Percentiles rank a stretch among this genome's conserved stretches.
phyloP scores from a whole-genome alignment of 192 early-diverging fungal genomes.

The Coemansia umbellata region DNA sequence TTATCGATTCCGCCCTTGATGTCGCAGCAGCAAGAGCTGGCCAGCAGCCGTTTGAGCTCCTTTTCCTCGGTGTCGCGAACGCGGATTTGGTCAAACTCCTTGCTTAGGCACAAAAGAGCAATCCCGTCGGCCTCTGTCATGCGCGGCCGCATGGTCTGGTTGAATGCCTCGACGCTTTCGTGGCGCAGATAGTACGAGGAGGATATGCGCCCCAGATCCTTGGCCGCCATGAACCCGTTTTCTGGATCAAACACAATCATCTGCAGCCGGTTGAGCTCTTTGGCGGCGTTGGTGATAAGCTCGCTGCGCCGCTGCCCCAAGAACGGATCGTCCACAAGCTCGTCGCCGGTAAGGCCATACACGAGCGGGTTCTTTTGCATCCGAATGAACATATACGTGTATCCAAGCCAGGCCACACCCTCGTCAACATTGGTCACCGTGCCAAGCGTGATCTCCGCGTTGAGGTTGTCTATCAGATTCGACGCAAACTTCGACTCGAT shows the following conservation, averaged over 20 bases:
- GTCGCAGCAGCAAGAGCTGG: constrained; percentile 76
- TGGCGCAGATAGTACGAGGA: constrained; percentile 91
- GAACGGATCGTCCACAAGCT: constrained; percentile 72
- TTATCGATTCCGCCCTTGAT: constrained; percentile 82
- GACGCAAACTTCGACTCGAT: constrained; percentile 92
- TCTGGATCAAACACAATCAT: constrained; percentile 90
- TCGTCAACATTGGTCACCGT: constrained; percentile 95
- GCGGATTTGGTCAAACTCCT: constrained; percentile 93
- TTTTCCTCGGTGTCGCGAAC: constrained; percentile 82
- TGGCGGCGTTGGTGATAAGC: constrained; percentile 74
- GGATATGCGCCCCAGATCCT: constrained; percentile 90
- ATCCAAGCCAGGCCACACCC: constrained; percentile 94
- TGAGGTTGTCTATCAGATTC: constrained; percentile 89
- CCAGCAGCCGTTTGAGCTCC: constrained; percentile 70
- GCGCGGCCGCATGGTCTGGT: constrained; percentile 73
- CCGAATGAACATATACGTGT: constrained; percentile 94
- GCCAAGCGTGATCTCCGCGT: constrained; percentile 94
- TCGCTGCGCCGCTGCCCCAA: constrained; percentile 78
- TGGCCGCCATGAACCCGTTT: constrained; percentile 79
- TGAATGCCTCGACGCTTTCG: constrained; percentile 84
- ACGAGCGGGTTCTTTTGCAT: constrained; percentile 94
- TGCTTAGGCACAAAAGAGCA: constrained; percentile 80
- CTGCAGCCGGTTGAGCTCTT: constrained; percentile 70
- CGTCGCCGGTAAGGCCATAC: constrained; percentile 83
- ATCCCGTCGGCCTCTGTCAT: constrained; percentile 96